A percentile compares a stretch with the other conserved stretches of the same genome.
These are phyloP conservation scores for Kluyveromyces nonfermentans DNA, from an alignment of 805 yeast genomes.

Conservation along the genomic window DNA sequence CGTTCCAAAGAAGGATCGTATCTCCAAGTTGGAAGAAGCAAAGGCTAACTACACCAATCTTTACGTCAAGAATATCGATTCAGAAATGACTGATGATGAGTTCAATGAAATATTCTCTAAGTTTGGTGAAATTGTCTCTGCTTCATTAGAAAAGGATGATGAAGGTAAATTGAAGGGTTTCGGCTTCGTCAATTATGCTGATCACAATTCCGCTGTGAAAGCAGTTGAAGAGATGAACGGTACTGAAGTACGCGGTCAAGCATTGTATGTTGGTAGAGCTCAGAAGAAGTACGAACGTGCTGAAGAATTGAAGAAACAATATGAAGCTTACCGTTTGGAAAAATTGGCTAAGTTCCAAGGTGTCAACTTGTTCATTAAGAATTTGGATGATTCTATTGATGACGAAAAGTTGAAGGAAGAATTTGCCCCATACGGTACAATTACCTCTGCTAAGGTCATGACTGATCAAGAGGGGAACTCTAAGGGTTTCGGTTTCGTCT, in stretches of 20 bases:
- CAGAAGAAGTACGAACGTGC: constrained; percentile 97
- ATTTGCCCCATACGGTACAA: constrained; percentile 86
- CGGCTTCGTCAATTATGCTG: constrained; percentile 87
- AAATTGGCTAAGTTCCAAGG: constrained; percentile 92
- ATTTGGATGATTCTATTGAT: constrained; percentile 87
- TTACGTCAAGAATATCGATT: constrained; percentile 81
- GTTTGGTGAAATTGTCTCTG: constrained; percentile 76
- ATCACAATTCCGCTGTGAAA: constrained; percentile 78
- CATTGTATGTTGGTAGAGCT: constrained; percentile 93
- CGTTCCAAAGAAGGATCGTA: constrained; percentile 87
- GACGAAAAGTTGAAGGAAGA: constrained; percentile 88
- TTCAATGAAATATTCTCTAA: constrained; percentile 63
- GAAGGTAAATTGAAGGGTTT: constrained; percentile 92
- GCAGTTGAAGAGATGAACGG: constrained; percentile 92
- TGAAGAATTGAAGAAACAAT: constrained; percentile 90
- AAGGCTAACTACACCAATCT: constrained; percentile 93
- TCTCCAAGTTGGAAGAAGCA: constrained; percentile 81
- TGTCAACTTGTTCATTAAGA: constrained; percentile 92
- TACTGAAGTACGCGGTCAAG: constrained; percentile 74
- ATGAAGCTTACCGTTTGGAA: constrained; percentile 87
- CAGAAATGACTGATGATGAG: constrained; percentile 60
- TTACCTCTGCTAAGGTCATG: constrained; percentile 95
- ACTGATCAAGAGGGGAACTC: constrained; percentile 89
- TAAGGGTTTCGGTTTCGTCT: constrained; percentile 97
- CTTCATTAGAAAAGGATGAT: constrained; percentile 66